These are phyloP conservation scores for Chaetomium sp. DNA, from an alignment of 2,329 filamentous ascomycete genomes.

Conservation along the genomic window DNA sequence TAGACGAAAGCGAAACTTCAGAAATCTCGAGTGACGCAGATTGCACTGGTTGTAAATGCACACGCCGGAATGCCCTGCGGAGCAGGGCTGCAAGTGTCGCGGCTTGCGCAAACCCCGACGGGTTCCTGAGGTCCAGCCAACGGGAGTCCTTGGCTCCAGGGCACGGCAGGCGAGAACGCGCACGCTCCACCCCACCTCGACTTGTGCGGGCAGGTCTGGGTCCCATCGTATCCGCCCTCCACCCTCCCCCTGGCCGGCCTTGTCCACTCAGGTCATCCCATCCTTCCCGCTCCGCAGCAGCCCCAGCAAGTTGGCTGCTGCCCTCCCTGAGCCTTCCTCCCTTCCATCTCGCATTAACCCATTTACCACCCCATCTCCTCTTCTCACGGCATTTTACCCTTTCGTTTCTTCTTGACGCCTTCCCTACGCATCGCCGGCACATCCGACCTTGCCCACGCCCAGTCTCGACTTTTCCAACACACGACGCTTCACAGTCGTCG, in stretches of 20 bases:
- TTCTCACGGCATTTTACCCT: slow-evolving; percentile 26
- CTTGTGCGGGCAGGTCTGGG: slow-evolving; percentile 19
- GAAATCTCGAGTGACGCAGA: slow-evolving; percentile 1
- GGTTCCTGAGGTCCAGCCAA: slow-evolving; percentile 9
- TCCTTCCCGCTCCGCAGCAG: slow-evolving; percentile 28
- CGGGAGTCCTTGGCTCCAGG: slow-evolving; percentile 11
- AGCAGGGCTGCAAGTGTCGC: neutral
- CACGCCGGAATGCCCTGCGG: neutral
- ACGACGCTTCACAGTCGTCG: slow-evolving; percentile 27
- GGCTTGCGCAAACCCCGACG: slow-evolving; percentile 3
- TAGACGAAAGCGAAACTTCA: neutral
- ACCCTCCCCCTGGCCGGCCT: slow-evolving; percentile 18
- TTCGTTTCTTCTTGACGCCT: slow-evolving; percentile 30
- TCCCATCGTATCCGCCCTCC: slow-evolving; percentile 29
- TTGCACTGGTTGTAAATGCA: slow-evolving; percentile 15
- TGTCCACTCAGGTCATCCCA: slow-evolving; percentile 29
- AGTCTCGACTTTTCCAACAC: slow-evolving; percentile 24
- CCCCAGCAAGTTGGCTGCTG: slow-evolving; percentile 30
- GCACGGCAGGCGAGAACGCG: slow-evolving; percentile 25
- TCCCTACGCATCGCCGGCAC: slow-evolving; percentile 26
- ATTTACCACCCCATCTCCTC: slow-evolving; percentile 28
- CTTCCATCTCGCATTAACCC: slow-evolving; percentile 31
- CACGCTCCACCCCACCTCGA: slow-evolving; percentile 30
- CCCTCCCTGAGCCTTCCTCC: slow-evolving; percentile 26
- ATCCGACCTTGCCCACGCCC: slow-evolving; percentile 14